phyloP scores from a whole-genome alignment of 371 early-diverging fungal species.

The Cladochytrium tenue region DNA sequence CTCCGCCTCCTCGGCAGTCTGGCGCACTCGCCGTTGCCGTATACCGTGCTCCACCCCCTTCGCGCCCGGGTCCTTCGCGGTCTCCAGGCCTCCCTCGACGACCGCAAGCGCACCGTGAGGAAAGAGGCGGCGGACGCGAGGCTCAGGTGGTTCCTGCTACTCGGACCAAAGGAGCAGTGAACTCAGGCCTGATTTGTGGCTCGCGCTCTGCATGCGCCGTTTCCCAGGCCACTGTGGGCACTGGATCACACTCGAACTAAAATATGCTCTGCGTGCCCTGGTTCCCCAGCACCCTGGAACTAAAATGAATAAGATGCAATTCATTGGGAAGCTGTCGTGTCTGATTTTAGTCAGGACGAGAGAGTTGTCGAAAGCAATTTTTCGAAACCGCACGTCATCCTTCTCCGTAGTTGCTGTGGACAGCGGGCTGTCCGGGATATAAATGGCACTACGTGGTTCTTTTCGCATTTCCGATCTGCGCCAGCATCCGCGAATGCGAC shows the following conservation, averaged over 20 bases:
- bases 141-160: slow-evolving; percentile 74
- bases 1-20: slow-evolving; percentile 69
- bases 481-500: background rate
- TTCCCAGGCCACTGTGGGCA: background rate
- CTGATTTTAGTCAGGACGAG: slow-evolving; percentile 27
- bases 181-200: background rate
- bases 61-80: slow-evolving; percentile 63
- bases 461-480: background rate
- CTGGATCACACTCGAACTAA: no score
- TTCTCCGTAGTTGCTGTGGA: no score
- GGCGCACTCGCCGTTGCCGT: slow-evolving; percentile 53
- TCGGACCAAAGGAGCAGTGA: slow-evolving; percentile 18
- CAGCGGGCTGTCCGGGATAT: background rate
- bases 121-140: slow-evolving; percentile 84
- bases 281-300: background rate
- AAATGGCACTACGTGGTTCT: background rate
- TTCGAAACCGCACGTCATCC: no score
- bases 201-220: background rate
- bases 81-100: slow-evolving; percentile 72
- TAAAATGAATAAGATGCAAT: background rate
- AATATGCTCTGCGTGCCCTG: background rate
- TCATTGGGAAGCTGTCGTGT: slow-evolving; percentile 52
- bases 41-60: slow-evolving; percentile 62
- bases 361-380: no score
- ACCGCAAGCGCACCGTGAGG: slow-evolving; percentile 84